Percentiles rank a stretch among this genome's conserved stretches.
phyloP scores from a whole-genome alignment of 371 early-diverging fungal genomes.

The Mycotypha africana region DNA sequence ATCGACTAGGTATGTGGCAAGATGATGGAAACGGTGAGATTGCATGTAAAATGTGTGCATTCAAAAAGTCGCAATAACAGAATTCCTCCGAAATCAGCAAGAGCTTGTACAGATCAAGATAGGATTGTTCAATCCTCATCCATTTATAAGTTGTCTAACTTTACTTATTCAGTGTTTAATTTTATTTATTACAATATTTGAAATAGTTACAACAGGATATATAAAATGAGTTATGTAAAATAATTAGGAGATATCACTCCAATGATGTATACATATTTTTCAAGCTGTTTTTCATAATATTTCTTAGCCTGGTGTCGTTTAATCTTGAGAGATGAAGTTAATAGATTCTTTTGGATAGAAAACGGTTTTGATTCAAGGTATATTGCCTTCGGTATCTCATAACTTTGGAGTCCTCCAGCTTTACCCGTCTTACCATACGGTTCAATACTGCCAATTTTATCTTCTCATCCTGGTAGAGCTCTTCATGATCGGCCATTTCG shows the following conservation, averaged over 20 bases:
- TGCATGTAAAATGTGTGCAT: slow-evolving; percentile 18
- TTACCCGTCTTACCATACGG: slow-evolving; percentile 48
- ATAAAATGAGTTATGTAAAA: no score
- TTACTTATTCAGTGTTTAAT: no score
- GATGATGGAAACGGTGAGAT: slow-evolving; percentile 13
- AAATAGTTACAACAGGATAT: no score
- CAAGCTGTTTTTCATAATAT: slow-evolving; percentile 43
- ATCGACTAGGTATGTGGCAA: slow-evolving; percentile 25
- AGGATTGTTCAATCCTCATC: no score
- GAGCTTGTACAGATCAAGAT: no score
- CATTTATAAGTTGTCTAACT: no score
- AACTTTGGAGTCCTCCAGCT: slow-evolving; percentile 37
- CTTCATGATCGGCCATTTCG: slow-evolving; percentile 18
- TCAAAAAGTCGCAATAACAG: no score
- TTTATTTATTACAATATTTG: no score
- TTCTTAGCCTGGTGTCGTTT: slow-evolving; percentile 54
- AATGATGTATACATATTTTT: no score
- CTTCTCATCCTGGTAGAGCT: slow-evolving; percentile 26
- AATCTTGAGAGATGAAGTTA: slow-evolving; percentile 57
- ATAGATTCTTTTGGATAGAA: slow-evolving; percentile 37
- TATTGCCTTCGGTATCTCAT: slow-evolving; percentile 35
- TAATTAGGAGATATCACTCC: no score
- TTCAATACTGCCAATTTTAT: slow-evolving; percentile 44
- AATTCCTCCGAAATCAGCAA: no score
- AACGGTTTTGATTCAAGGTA: slow-evolving; percentile 33